Evolutionary conservation across 1,284 basidiomycete species (phyloP), one percentile per base, ranked within the genome.

Genomic region (Rhodotorula glutinis): DNA sequence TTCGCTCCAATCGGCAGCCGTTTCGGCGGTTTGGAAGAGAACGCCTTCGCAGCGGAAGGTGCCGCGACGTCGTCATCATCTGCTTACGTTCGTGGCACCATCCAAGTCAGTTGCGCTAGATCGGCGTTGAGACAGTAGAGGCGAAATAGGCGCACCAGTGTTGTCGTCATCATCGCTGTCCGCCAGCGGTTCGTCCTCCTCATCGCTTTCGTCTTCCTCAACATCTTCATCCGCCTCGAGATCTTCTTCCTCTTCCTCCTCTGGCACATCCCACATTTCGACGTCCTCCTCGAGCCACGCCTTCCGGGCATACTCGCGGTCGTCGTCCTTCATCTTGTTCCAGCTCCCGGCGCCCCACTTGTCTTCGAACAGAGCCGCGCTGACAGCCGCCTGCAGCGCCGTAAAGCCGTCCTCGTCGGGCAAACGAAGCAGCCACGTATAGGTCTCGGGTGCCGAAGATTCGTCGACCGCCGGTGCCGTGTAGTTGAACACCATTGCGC

Each of bases 341-440:
- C 74, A 76, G 5, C 65, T 61, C 2, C 74, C 74, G 7, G 46
- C 29, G 5, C 75, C 75, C 51, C 68, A 71, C 53, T 71, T 70
- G 54, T 69, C 67, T 93, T 69, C 87, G 83, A 75, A 98, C 83
- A 64, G 90, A 86, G 92, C 92, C 93, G 65, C 92, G 92, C 76
- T 84, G 86, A 75, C 86, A 83, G 29, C 80, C 78, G 21, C 79
- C 73, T 47, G 86, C 85, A 61, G 60, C 10, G 47, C 43, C 25
- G 56, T 29, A 49, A 75, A 75, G 33, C 51, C 30, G 4, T 62
- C 57, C 17, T 65, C 63, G 13, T 57, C 46, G 17, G 56, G 30
- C 38, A 71, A 67, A 29, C 72, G 60, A 33, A 76, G 60, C 23
- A 76, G 63, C 73, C 75, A 76, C 10, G 75, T 75, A 56, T 63